Percentiles rank a stretch among this genome's conserved stretches.
Conservation (phyloP, 1,139 yeast genomes). For the Lodderomyces orthopsilosis region DNA sequence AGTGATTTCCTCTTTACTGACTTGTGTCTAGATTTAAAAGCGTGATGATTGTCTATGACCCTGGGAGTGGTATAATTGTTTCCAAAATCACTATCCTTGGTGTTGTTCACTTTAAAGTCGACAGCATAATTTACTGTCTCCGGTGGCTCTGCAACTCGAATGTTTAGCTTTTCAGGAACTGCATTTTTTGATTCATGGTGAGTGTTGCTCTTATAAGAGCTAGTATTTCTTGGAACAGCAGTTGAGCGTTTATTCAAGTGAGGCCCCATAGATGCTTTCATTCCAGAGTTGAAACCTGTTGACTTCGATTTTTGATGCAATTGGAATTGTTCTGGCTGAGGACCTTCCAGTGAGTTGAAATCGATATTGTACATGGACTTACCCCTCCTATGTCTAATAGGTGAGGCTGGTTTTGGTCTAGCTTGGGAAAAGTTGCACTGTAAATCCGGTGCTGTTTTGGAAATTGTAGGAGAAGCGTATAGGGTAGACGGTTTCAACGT, state of each 20-base stretch:
- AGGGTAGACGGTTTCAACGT: conserved; percentile 20
- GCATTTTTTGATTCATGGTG: not conserved
- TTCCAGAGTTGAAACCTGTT: conserved; percentile 2
- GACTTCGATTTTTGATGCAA: conserved; percentile 6
- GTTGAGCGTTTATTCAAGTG: too few species aligned
- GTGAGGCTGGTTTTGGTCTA: conserved; percentile 17
- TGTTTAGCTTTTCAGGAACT: conserved; percentile 17
- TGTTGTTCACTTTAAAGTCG: conserved; percentile 38
- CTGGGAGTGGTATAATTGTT: conserved; percentile 5
- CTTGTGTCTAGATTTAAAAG: not conserved
- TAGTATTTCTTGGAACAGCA: not conserved
- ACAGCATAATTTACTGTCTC: conserved; percentile 35
- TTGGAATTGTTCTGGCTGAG: not conserved
- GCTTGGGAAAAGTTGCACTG: conserved; percentile 3
- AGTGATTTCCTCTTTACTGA: conserved; percentile 12
- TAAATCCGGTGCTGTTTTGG: conserved; percentile 9
- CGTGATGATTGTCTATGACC: not conserved
- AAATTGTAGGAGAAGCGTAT: conserved; percentile 7
- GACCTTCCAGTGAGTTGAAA: conserved; percentile 17
- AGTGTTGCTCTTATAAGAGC: not conserved
- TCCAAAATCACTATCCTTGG: conserved; percentile 15
- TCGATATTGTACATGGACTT: conserved; percentile 41
- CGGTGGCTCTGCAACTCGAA: conserved; percentile 41
- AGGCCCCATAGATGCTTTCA: too few species aligned
- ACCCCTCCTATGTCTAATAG: conserved; percentile 37